Conservation (phyloP, 163 green algal species). For the Scenedesmus sp. region DNA sequence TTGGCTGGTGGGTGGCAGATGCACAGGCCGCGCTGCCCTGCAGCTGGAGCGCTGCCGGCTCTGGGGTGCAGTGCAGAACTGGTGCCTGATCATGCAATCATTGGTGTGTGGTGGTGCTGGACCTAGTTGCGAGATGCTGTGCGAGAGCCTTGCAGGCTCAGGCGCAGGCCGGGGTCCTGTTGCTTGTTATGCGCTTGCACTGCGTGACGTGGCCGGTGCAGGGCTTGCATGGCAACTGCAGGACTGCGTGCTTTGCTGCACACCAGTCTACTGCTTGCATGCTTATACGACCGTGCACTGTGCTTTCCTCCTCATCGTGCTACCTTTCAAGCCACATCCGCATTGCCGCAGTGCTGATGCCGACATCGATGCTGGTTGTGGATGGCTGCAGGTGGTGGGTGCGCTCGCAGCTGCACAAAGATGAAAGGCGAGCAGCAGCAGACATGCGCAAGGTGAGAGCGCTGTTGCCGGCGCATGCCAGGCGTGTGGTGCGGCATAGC, state of each 20-base stretch:
- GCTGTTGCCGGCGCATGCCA: neutral
- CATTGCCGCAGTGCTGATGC: neutral
- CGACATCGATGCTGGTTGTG: no score
- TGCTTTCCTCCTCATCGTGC: no score
- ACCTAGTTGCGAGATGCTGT: no score
- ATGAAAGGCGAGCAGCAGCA: constrained; percentile 23
- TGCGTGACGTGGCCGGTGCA: no score
- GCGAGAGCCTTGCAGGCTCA: no score
- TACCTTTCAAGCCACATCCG: no score
- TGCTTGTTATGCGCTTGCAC: no score
- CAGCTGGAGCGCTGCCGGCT: neutral
- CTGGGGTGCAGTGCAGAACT: no score
- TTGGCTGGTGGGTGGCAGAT: neutral
- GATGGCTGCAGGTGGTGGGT: constrained; percentile 22
- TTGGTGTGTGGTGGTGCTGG: no score
- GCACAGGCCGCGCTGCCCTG: neutral
- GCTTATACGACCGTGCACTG: no score
- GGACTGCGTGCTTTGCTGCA: neutral
- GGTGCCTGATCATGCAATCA: neutral
- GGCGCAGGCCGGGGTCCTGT: no score
- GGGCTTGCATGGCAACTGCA: neutral
- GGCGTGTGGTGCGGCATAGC: neutral
- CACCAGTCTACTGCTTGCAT: neutral
- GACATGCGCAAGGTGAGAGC: constrained; percentile 23
- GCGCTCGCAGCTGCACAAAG: neutral